Base-by-base conservation (phyloP, 352 stramenopile genomes). In the Pythium coloratum region DNA sequence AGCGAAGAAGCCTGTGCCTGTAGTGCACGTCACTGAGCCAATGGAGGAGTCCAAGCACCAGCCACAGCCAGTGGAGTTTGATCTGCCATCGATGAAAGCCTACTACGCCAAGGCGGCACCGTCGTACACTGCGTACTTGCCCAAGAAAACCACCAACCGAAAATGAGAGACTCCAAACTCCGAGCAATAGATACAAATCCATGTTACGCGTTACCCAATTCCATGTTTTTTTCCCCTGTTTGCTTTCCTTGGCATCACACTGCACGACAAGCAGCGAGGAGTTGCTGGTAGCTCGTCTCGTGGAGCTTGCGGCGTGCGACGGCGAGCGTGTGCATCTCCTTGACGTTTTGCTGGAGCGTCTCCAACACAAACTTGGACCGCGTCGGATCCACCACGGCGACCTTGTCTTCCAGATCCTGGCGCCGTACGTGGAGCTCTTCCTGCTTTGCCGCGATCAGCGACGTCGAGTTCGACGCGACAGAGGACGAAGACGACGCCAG, bases 301-400 rank as follows among this genome's bases (percentile, higher is more conserved):
- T 82, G 88, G 14, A 90, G 73, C 59, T 89, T 83, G 12, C 86
- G 82, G 55, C 84, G 83, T 38, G 80, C 81, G 58, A 85, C 84
- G 12, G 82, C 81, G 16, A 95, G 75, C 50, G 84, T 89, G 70
- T 83, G 74, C 79, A 95, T 90, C 68, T 95, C 86, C 46, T 70
- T 76, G 26, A 80, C 73, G 58, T 90, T 91, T 32, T 86, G 81
- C 36, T 84, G 67, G 30, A 95, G 71, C 59, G 84, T 91, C 33
- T 86, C 71, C 33, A 90, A 55, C 36, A 95, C 83, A 49, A 95
- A 89, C n/a, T 77, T 71, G 40, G 86, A 79, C 8, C 86, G 83
- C 30, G 59, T 33, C 1, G 86, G 84, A 47, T 95, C 86, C 54
- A 95, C 59, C 9, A 67, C 40, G 24, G 77, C 70, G 54, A 94